Conservation (phyloP, 2,329 filamentous ascomycete species). For the Daldinia sp. region DNA sequence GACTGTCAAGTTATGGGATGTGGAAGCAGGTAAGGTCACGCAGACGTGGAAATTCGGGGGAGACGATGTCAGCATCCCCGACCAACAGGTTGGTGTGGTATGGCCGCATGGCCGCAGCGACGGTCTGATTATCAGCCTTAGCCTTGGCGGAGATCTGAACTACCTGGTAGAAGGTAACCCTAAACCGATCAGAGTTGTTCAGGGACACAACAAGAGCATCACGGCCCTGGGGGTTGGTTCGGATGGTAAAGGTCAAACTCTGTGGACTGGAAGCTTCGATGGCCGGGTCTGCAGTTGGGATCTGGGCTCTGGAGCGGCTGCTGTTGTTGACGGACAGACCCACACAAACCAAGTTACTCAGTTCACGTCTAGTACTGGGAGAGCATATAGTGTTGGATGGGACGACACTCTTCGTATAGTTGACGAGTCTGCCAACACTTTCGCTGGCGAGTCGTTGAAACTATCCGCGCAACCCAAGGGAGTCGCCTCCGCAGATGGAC, state of each 20-base stretch:
- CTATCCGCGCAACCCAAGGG: constrained; percentile 80
- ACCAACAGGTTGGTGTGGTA: constrained; percentile 95
- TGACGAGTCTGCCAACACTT: constrained; percentile 80
- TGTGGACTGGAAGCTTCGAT: constrained; percentile 94
- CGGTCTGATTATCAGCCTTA: constrained; percentile 89
- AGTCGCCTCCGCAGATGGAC: constrained; percentile 53
- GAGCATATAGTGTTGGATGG: constrained; percentile 91
- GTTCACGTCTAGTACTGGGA: constrained; percentile 71
- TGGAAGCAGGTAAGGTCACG: constrained; percentile 78
- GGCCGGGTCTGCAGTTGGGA: constrained; percentile 91
- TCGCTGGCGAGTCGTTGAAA: constrained; percentile 75
- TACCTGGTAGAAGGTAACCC: constrained; percentile 82
- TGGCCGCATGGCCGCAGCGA: constrained; percentile 87
- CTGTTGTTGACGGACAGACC: constrained; percentile 79
- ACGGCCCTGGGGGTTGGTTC: constrained; percentile 76
- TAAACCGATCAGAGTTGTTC: constrained; percentile 77
- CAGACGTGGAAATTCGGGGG: constrained; percentile 88
- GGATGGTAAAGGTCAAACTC: constrained; percentile 69
- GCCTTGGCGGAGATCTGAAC: constrained; percentile 88
- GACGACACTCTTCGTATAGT: constrained; percentile 89
- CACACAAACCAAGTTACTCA: constrained; percentile 90
- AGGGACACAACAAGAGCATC: constrained; percentile 92
- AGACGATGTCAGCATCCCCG: constrained; percentile 75
- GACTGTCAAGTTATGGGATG: constrained; percentile 95
- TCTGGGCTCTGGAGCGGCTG: constrained; percentile 73